Percentiles rank a stretch among this genome's conserved stretches.
Evolutionary conservation across 2,329 filamentous ascomycete species (phyloP).

Genomic region (Graphiopsis chlorocephala): DNA sequence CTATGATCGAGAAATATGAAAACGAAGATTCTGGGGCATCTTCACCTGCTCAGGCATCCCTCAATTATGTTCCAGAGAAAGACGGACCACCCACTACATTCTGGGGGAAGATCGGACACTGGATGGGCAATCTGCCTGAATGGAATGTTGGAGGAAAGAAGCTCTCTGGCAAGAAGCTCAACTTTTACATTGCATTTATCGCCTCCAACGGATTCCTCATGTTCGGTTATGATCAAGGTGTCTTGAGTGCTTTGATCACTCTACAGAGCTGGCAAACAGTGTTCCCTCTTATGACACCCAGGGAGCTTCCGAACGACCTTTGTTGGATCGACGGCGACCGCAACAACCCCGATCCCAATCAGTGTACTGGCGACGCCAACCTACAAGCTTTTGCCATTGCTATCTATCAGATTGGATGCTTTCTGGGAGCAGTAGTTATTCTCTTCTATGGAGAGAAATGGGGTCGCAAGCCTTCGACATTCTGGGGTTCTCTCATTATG

Average conservation of each 20-base stretch:
- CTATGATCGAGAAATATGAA: constrained; percentile 13
- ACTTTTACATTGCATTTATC: constrained; percentile 15
- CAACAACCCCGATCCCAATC: constrained; percentile 5
- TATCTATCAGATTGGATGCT: constrained; percentile 18
- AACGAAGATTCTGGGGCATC: constrained; percentile 11
- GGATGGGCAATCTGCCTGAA: constrained; percentile 15
- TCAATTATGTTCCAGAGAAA: constrained; percentile 6
- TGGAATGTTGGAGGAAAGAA: constrained; percentile 15
- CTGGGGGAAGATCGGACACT: constrained; percentile 9
- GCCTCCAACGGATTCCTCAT: constrained; percentile 17
- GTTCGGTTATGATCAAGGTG: constrained; percentile 26
- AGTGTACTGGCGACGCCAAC: constrained; percentile 31
- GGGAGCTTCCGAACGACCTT: constrained; percentile 13
- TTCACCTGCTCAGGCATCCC: constrained; percentile 1
- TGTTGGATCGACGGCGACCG: constrained; percentile 11
- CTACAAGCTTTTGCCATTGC: constrained; percentile 41
- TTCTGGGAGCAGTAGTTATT: constrained; percentile 14
- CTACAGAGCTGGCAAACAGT: constrained; percentile 25
- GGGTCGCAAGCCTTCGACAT: constrained; percentile 16
- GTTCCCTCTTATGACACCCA: constrained; percentile 15
- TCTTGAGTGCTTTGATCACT: constrained; percentile 57
- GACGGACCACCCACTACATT: constrained; percentile 8
- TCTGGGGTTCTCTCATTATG: constrained; percentile 38
- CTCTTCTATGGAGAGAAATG: constrained; percentile 16
- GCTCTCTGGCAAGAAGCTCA: constrained; percentile 11